A percentile compares a stretch with the other conserved stretches of the same genome.
Conservation (phyloP, 805 yeast species). For the Candida mattraensis region DNA sequence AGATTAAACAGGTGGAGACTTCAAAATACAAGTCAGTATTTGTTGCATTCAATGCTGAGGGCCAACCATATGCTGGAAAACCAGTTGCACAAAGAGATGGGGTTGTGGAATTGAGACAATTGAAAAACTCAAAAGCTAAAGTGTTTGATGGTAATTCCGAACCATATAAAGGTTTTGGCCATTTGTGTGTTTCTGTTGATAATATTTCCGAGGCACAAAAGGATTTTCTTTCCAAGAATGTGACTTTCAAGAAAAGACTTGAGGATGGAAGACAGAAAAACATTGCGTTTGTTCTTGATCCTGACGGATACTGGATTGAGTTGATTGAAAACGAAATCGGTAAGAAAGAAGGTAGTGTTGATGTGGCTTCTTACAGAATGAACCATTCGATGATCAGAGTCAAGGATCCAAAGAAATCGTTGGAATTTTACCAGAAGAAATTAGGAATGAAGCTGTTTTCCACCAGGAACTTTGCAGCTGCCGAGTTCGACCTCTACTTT, state of each 20-base stretch:
- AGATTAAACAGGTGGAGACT: constrained; percentile 50
- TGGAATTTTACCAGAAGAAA: constrained; percentile 74
- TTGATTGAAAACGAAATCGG: constrained; percentile 58
- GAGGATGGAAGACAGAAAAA: constrained; percentile 89
- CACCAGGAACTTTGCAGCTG: constrained; percentile 56
- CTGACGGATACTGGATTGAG: constrained; percentile 97
- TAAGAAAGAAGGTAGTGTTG: constrained; percentile 42
- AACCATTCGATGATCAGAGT: constrained; percentile 94
- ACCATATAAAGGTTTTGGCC: constrained; percentile 91
- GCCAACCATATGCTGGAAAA: constrained; percentile 37
- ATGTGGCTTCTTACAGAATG: constrained; percentile 47
- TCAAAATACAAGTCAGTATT: constrained; percentile 68
- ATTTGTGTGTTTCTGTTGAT: constrained; percentile 84
- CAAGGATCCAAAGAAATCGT: constrained; percentile 74
- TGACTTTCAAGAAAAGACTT: constrained; percentile 76
- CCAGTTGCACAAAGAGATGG: constrained; percentile 53
- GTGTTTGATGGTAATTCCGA: constrained; percentile 82
- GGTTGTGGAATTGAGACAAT: constrained; percentile 75
- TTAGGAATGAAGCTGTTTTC: constrained; percentile 78
- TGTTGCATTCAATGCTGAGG: constrained; percentile 54
- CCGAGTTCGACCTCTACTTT: constrained; percentile 84
- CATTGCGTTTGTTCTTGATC: constrained; percentile 94
- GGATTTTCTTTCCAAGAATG: constrained; percentile 59
- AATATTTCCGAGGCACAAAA: constrained; percentile 66
- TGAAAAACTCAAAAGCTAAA: constrained; percentile 62